Evolutionary conservation across 2,329 filamentous ascomycete species (phyloP), one percentile per base, ranked within the genome.

Genomic region (Colletotrichum aenigma): DNA sequence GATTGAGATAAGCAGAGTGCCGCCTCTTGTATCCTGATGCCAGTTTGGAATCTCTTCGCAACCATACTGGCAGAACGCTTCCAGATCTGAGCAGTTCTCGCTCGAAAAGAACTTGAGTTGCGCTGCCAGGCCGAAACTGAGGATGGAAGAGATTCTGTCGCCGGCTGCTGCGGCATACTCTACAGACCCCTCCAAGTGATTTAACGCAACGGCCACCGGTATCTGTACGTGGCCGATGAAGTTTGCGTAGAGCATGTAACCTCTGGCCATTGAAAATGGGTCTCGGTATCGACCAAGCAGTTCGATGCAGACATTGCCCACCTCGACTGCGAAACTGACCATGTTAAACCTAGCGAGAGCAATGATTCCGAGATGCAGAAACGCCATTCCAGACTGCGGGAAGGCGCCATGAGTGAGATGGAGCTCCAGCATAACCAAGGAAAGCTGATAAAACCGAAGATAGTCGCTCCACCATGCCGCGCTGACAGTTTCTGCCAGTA

Each of bases 391-490:
- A 3, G 92, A 92, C 81, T 96, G 94, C 7, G 94, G 91, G 77
- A 94, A 94, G 7, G 89, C 86, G 0, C 94, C 94, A 13, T 87
- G 86, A 4, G 88, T 87, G 8, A 96, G 85, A 80, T 94, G 93
- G 70, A 93, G 87, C 69, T 92, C 87, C 71, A 95, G 85, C 86
- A 96, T 91, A 76, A 92, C 88, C 16, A 96, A 85, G 1, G 91
- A 88, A 30, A 93, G 88, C 78, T 94, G 91, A 81, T 95, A 96
- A 81, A 94, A 95, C n/a, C 92, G 88, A 12, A 95, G 83, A 24
- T 88, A 88, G 79, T 96, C 91, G 55, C 89, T 92, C 94, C 94
- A 96, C 87, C 93, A 95, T 5, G 93, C 93, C 16, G 93, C 91
- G 77, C 90, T 92, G 10, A 93, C 87, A 15, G 94, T 90, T 83